Conservation (phyloP, 768 basidiomycete genomes). For the Botryobasidium botryosum region DNA sequence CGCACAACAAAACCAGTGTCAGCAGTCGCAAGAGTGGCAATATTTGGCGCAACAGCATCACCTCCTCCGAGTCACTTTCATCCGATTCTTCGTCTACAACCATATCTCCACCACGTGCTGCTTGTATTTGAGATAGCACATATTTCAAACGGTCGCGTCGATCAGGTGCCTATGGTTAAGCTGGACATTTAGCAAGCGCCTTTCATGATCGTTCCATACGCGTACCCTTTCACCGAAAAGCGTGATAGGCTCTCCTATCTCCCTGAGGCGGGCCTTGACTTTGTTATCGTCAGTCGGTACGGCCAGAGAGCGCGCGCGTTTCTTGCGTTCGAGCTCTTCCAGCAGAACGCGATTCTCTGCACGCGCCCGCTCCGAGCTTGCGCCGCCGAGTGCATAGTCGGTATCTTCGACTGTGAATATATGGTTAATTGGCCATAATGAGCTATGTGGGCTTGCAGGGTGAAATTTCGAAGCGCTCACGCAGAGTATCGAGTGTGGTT, state of each 20-base stretch:
- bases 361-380: slow-evolving; percentile 21
- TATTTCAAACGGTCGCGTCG: slow-evolving; percentile 89
- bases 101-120: slow-evolving; percentile 71
- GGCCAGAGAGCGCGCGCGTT: slow-evolving; percentile 81
- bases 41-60: slow-evolving; percentile 19
- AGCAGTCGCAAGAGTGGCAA: neutral
- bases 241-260: slow-evolving; percentile 93
- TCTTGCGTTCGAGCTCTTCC: slow-evolving; percentile 94
- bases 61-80: slow-evolving; percentile 58
- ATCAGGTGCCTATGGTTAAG: slow-evolving; percentile 61
- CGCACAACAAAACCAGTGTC: slow-evolving; percentile 4
- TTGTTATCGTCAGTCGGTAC: slow-evolving; percentile 95
- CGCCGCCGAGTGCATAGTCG: slow-evolving; percentile 11
- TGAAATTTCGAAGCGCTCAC: no score
- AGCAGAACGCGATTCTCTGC: slow-evolving; percentile 58
- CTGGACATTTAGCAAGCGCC: slow-evolving; percentile 5
- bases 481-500: no score
- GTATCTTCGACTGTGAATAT: slow-evolving; percentile 13
- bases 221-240: slow-evolving; percentile 93
- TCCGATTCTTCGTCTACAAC: slow-evolving; percentile 40
- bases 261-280: slow-evolving; percentile 74
- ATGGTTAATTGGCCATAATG: no score
- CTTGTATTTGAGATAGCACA: slow-evolving; percentile 84
- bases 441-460: no score
- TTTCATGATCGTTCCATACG: no score